Conservation (phyloP, 1,139 yeast genomes). For the Meyerozyma sp. region DNA sequence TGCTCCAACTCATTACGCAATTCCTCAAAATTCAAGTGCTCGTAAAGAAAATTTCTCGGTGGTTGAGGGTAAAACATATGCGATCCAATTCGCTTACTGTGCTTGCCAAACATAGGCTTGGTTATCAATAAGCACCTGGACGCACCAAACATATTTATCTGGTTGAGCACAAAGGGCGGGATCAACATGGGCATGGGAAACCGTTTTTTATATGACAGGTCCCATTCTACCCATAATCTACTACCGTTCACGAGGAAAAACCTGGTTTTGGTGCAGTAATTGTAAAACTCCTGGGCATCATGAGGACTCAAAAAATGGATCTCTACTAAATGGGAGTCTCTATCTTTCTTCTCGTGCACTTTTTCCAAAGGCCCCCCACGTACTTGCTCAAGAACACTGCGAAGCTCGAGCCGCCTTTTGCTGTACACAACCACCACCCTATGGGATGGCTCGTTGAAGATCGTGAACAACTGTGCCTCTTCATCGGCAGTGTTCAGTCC, state of each 20-base stretch:
- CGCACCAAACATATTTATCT: slow-evolving; percentile 25
- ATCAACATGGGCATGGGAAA: slow-evolving; percentile 24
- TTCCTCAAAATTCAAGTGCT: slow-evolving; percentile 21
- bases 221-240: slow-evolving; percentile 40
- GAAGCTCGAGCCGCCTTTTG: neutral
- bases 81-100: slow-evolving; percentile 10
- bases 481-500: neutral
- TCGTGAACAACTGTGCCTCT: neutral
- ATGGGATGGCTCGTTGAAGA: neutral
- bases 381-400: slow-evolving; percentile 45
- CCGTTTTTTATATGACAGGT: slow-evolving; percentile 19
- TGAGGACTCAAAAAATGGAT: slow-evolving; percentile 48
- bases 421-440: neutral
- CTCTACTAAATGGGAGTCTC: slow-evolving; percentile 25
- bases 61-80: slow-evolving; percentile 26
- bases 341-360: slow-evolving; percentile 22
- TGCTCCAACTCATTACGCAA: slow-evolving; percentile 46
- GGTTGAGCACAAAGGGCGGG: slow-evolving; percentile 22
- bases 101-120: slow-evolving; percentile 21
- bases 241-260: slow-evolving; percentile 60
- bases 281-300: slow-evolving; percentile 53
- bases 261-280: slow-evolving; percentile 48
- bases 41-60: slow-evolving; percentile 26
- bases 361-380: slow-evolving; percentile 74
- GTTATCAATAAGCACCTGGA: slow-evolving; percentile 32